Conservation (phyloP, 108 stramenopile species). For the Cyclotella choctawhatcheeana region DNA sequence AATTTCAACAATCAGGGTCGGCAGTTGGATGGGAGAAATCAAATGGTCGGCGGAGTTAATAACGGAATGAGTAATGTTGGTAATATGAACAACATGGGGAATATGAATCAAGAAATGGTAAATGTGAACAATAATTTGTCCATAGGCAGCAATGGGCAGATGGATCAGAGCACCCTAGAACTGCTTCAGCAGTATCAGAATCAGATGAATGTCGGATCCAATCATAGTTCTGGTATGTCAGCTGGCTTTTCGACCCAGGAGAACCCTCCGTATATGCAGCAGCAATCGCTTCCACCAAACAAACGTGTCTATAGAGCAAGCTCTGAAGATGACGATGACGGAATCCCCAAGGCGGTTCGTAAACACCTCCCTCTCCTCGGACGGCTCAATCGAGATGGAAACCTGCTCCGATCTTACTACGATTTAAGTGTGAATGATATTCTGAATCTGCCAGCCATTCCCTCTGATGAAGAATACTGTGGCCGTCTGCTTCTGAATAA, state of each 20-base stretch:
- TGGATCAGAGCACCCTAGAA: constrained; percentile 16
- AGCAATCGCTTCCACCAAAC: constrained; percentile 23
- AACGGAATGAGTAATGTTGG: background rate
- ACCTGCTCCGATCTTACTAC: constrained; percentile 74
- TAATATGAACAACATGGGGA: background rate
- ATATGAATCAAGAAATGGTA: background rate
- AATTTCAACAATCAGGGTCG: constrained; percentile 3
- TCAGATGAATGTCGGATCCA: constrained; percentile 9
- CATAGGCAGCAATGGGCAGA: background rate
- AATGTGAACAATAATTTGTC: constrained; percentile 15
- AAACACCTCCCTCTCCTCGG: constrained; percentile 70
- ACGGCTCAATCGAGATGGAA: constrained; percentile 65
- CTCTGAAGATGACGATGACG: constrained; percentile 26
- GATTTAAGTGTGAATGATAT: constrained; percentile 71
- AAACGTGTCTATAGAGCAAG: constrained; percentile 10
- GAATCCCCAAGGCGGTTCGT: constrained; percentile 56
- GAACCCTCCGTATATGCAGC: constrained; percentile 8
- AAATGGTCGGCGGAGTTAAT: constrained; percentile 2
- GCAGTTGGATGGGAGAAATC: background rate
- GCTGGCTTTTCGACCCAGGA: no score
- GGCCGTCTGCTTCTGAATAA: constrained; percentile 29
- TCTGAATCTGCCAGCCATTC: constrained; percentile 75
- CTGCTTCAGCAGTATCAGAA: constrained; percentile 36
- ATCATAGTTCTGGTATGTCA: no score
- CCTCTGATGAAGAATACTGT: constrained; percentile 76